Evolutionary conservation across 1,139 yeast genomes (phyloP).

Genomic region (Geotrichum phurueaensis): DNA sequence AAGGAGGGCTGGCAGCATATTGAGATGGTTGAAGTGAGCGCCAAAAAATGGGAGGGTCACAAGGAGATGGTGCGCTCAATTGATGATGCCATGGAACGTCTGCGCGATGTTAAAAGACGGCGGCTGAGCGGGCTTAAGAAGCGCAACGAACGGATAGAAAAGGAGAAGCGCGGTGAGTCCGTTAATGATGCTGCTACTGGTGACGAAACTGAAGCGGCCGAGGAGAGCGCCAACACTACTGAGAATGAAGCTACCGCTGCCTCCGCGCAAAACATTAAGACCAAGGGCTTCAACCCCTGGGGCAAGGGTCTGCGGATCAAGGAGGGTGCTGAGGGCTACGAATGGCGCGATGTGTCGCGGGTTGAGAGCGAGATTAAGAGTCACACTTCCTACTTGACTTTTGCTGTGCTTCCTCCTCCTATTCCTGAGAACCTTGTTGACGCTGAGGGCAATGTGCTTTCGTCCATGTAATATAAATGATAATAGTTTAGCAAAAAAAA

Average conservation of each 20-base stretch:
- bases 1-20: conserved; percentile 79
- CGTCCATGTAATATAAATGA: conserved; percentile 11
- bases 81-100: conserved; percentile 72
- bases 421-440: conserved; percentile 16
- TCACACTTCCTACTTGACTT: conserved; percentile 90
- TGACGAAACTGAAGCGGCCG: conserved; percentile 13
- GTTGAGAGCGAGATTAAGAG: conserved; percentile 81
- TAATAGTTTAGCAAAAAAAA: not conserved
- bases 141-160: conserved; percentile 39
- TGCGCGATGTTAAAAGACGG: conserved; percentile 73
- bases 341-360: conserved; percentile 79
- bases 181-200: not conserved
- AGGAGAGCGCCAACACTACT: conserved; percentile 1
- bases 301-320: conserved; percentile 75
- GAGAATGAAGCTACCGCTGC: conserved; percentile 5
- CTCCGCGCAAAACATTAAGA: conserved; percentile 36
- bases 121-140: conserved; percentile 69
- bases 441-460: conserved; percentile 15
- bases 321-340: conserved; percentile 77
- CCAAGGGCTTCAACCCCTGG: conserved; percentile 77
- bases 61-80: conserved; percentile 79
- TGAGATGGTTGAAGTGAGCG: conserved; percentile 89
- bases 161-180: conserved; percentile 17
- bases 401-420: conserved; percentile 51
- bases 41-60: conserved; percentile 85